Evolutionary conservation across 106 monocot genomes (phyloP), one percentile per base, ranked within the genome.

Genomic region (Phalaenopsis aphrodite): DNA sequence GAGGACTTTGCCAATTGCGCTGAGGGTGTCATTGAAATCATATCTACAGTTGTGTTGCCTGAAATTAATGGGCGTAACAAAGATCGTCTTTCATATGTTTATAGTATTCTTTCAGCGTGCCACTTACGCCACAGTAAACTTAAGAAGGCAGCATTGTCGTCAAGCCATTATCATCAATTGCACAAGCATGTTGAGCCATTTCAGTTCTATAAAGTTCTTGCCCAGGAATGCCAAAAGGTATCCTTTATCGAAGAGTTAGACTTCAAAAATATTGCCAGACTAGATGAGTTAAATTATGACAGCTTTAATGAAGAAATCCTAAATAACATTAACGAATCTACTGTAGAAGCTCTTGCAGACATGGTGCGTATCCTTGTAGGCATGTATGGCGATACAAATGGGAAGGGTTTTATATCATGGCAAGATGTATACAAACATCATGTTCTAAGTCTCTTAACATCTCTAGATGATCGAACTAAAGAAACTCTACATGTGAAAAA

Each of bases 21-120:
- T 55, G 84, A 82, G 56, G 86, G 77, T 3, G 84, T 98, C 21
- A 91, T 98, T 80, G 71, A 79, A 67, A 85, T 94, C 86, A 90
- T 98, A 64, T 84, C 55, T 72, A 82, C 84, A 67, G 73, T 56
- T 66, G 98, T 93, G 43, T 94, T 92, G 73, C 92, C 89, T 41
- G 86, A 90, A 87, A 84, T 98, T 72, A 66, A 87, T 83, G 98
- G 98, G 56, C 68, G 72, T 61, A 93, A 98, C 77, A 98, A 98
- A 77, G 66, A 87, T 52, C 83, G 94, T 15, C 90, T 98, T 65
- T 90, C 94, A 23, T 98, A 89, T 69, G 83, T 98, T 36, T 98
- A 89, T 69, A 81, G 85, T 67, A 88, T 94, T 57, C 92, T 98
- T 39, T 94, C 90, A 52, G 92, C 90, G 19, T 94, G 98, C 80